These are phyloP conservation scores for Leptographium procerum DNA, from an alignment of 2,329 filamentous ascomycete species.

Conservation along the genomic window DNA sequence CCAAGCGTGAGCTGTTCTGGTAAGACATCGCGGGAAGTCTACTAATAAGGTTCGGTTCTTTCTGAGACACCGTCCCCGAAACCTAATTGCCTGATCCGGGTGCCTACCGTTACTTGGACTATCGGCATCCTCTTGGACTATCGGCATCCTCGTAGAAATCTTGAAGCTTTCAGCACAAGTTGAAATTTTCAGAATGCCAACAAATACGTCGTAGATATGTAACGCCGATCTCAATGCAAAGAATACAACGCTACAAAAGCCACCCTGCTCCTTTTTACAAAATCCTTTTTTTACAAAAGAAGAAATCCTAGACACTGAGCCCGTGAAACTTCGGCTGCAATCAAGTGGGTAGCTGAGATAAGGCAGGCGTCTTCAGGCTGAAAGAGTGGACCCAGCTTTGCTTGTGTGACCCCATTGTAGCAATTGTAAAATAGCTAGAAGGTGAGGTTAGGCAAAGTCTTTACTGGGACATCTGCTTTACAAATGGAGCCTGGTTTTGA, in stretches of 20 bases:
- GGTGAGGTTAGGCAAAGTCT: not conserved
- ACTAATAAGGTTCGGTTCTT: not conserved
- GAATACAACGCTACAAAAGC: not conserved
- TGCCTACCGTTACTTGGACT: not conserved
- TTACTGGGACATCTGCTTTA: not conserved
- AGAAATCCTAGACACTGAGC: not conserved
- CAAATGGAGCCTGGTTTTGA: not conserved
- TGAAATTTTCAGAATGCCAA: not conserved
- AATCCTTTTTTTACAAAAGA: not conserved
- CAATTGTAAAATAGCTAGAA: not conserved
- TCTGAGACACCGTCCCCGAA: not conserved
- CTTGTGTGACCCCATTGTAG: not conserved
- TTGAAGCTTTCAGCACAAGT: too few relatives aligned
- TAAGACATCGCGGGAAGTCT: not conserved
- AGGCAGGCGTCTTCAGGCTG: not conserved
- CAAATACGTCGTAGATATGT: not conserved
- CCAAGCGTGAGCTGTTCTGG: not conserved
- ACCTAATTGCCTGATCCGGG: not conserved
- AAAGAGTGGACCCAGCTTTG: not conserved
- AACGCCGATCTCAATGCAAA: not conserved
- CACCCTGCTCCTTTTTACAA: not conserved
- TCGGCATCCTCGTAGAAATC: not conserved
- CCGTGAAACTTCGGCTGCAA: not conserved
- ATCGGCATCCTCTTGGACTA: too few relatives aligned
- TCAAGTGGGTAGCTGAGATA: not conserved